Evolutionary conservation across 2,329 filamentous ascomycete species (phyloP).

Genomic region (Chrysoporthe austroafricana): DNA sequence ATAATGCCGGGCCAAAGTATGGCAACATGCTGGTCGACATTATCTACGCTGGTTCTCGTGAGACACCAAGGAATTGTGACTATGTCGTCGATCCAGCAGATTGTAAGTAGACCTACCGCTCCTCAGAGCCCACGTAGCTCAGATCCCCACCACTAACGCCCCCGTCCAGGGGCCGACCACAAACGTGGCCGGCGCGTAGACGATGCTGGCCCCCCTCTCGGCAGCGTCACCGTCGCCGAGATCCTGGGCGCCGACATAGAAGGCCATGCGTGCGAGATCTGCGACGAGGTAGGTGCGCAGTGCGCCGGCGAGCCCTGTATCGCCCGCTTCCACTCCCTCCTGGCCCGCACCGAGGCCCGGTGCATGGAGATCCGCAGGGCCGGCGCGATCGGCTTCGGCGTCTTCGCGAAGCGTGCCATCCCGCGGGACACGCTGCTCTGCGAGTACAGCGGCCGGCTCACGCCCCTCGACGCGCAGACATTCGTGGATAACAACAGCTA

Average conservation of each 20-base stretch:
- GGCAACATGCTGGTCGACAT: conserved; percentile 10
- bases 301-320: conserved; percentile 16
- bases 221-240: conserved; percentile 10
- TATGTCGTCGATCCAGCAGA: conserved; percentile 18
- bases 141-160: not conserved
- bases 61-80: not conserved
- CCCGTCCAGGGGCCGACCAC: not conserved
- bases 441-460: conserved; percentile 18
- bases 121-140: not conserved
- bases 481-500: not conserved
- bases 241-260: conserved; percentile 9
- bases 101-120: conserved; percentile 6
- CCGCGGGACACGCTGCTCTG: not conserved
- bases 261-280: conserved; percentile 8
- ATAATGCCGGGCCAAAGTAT: conserved; percentile 5
- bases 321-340: not conserved
- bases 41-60: not conserved
- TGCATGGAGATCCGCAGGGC: conserved; percentile 9
- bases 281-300: not conserved
- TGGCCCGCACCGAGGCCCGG: not conserved
- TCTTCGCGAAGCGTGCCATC: conserved; percentile 12
- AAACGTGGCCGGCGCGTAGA: not conserved
- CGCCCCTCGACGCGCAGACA: not conserved
- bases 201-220: not conserved
- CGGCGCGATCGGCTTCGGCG: conserved; percentile 5